Evolutionary conservation across 2,329 filamentous ascomycete genomes (phyloP), one percentile per base, ranked within the genome.

Genomic region (Drechmeria coniospora): DNA sequence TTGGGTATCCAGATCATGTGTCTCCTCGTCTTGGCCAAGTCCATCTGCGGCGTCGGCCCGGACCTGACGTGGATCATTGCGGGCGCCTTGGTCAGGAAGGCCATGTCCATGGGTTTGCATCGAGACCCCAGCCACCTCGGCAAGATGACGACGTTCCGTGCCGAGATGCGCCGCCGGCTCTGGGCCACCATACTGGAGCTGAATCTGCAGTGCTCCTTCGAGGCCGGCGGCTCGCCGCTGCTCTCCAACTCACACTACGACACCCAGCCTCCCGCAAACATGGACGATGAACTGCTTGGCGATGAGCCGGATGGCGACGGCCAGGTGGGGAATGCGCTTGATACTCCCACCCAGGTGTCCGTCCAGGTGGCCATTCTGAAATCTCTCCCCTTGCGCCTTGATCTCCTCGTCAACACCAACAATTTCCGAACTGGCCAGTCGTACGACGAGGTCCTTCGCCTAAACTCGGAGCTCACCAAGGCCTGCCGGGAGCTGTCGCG

Each of bases 41-140:
- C 63, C 16, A 54, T 54, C 0, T 58, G 57, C 16, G 55, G 52
- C 9, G 50, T 68, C 4, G 58, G 56, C 4, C 56, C 55, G 5
- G 67, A 73, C 34, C 41, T 69, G 4, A 50, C 56, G 2, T 73
- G 65, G 65, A 56, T 66, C 18, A 53, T 59, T 2, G 50, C 58
- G 0, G 68, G 68, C 1, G 45, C 52, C 1, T 34, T 72, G 8
- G 33, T 70, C n/a, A 53, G 68, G 8, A 59, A 56, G 6, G 69
- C 67, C 28, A 61, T 74, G 41, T 58, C 58, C 30, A 69, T 72
- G 56, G 68, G 69, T 4, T 50, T 73, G 5, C 67, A 74, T 40
- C 58, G 65, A 2, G 69, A 74, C 30, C 68, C 69, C 0, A 53
- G 49, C 17, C 49, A 57, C 31, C 55, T 71, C 4, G 52, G 55